These are phyloP conservation scores for Tolypocladium ovalisporum DNA, from an alignment of 2,329 filamentous ascomycete species.

Conservation along the genomic window DNA sequence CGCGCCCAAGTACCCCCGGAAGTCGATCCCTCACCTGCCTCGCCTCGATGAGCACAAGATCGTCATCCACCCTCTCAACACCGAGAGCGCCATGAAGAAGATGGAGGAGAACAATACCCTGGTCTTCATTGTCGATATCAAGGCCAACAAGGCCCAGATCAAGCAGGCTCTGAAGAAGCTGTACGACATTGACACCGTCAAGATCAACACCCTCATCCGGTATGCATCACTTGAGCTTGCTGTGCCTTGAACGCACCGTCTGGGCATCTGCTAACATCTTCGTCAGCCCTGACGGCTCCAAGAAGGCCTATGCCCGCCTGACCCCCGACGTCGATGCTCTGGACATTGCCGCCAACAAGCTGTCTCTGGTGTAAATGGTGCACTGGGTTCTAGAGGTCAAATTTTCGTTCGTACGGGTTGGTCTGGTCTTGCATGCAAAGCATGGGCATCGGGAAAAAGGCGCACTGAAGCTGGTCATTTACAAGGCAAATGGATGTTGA, in stretches of 20 bases:
- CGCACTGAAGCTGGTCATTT: slow-evolving; percentile 23
- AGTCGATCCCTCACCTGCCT: slow-evolving; percentile 80
- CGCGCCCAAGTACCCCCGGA: slow-evolving; percentile 91
- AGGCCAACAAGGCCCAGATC: slow-evolving; percentile 99
- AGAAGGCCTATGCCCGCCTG: slow-evolving; percentile 97
- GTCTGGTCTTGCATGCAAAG: slow-evolving; percentile 22
- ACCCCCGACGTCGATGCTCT: slow-evolving; percentile 96
- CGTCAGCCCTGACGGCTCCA: slow-evolving; percentile 73
- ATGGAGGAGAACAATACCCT: slow-evolving; percentile 99
- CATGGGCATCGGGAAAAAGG: slow-evolving; percentile 25
- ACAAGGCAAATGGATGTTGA: slow-evolving; percentile 23
- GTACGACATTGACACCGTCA: slow-evolving; percentile 95
- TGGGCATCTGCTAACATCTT: not conserved
- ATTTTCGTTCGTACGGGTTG: slow-evolving; percentile 28
- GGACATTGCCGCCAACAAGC: slow-evolving; percentile 98
- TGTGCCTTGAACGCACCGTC: too few relatives aligned
- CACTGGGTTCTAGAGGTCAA: slow-evolving; percentile 5
- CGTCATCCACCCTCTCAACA: slow-evolving; percentile 97
- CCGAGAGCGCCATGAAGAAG: slow-evolving; percentile 99
- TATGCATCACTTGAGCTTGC: slow-evolving; percentile 32
- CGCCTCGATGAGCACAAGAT: slow-evolving; percentile 97
- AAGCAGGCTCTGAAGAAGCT: slow-evolving; percentile 97
- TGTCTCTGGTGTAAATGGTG: slow-evolving; percentile 85
- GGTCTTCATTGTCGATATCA: slow-evolving; percentile 92
- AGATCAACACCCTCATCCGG: slow-evolving; percentile 99